A percentile compares a stretch with the other conserved stretches of the same genome.
Conservation (phyloP, 768 basidiomycete species). For the Tubosaeta sp. region DNA sequence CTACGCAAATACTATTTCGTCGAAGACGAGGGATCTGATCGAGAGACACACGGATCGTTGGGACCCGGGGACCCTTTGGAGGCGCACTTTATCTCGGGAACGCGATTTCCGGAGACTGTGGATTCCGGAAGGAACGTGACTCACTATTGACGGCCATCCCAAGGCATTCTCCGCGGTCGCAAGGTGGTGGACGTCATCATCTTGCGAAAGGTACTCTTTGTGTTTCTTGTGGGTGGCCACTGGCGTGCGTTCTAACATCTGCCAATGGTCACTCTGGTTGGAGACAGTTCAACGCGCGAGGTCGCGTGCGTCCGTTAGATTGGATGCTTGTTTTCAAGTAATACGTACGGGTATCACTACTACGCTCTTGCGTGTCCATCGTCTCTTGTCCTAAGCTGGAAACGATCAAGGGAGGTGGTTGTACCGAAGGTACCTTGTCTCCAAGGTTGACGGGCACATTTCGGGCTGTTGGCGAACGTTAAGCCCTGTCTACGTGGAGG, state of each 20-base stretch:
- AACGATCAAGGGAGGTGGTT: too few relatives aligned
- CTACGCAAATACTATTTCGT: constrained; percentile 70
- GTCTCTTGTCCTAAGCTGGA: constrained; percentile 31
- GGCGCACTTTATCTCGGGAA: constrained; percentile 56
- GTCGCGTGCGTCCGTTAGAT: constrained; percentile 76
- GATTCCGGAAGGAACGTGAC: constrained; percentile 36
- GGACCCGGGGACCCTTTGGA: constrained; percentile 57
- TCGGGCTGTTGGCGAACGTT: too few relatives aligned
- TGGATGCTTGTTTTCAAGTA: constrained; percentile 84
- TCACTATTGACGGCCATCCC: constrained; percentile 26
- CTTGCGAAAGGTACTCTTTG: constrained; percentile 59
- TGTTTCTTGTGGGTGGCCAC: neutral
- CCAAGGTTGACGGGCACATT: too few relatives aligned
- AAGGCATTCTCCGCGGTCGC: constrained; percentile 28
- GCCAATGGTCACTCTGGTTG: constrained; percentile 85
- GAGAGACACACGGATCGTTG: constrained; percentile 31
- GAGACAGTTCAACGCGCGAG: constrained; percentile 80
- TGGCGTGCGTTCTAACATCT: neutral
- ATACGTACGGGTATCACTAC: constrained; percentile 51
- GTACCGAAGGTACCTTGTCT: constrained; percentile 37
- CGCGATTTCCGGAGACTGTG: constrained; percentile 41
- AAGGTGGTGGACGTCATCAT: constrained; percentile 56
- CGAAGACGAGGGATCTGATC: constrained; percentile 23
- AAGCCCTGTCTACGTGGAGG: too few relatives aligned
- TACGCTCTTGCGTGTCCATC: neutral